Percentiles rank a stretch among this genome's conserved stretches.
phyloP scores from a whole-genome alignment of 306 rosid species.

The Amphicarpaea edgeworthii region DNA sequence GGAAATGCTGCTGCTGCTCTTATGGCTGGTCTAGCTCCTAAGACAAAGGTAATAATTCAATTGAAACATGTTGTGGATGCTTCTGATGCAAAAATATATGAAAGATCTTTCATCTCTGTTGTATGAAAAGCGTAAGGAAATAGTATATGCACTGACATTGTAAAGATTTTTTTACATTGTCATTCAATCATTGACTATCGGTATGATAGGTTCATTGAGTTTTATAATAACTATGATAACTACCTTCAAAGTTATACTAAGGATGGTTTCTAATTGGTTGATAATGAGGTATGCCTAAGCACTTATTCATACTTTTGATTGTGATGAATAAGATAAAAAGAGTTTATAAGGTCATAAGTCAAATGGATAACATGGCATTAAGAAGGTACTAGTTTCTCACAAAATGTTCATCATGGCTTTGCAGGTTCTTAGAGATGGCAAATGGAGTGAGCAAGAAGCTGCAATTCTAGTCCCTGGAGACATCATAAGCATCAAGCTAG shows the following conservation, averaged over 20 bases:
- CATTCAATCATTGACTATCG: background rate
- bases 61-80: slow-evolving; percentile 16
- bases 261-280: background rate
- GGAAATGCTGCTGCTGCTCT: slow-evolving; percentile 99
- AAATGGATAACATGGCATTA: background rate
- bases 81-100: background rate
- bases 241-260: background rate
- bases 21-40: slow-evolving; percentile 99
- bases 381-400: slow-evolving; percentile 7
- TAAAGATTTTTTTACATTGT: background rate
- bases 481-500: slow-evolving; percentile 87
- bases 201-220: background rate
- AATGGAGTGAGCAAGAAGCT: slow-evolving; percentile 93
- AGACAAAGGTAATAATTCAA: slow-evolving; percentile 77
- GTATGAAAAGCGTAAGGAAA: background rate
- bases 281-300: background rate
- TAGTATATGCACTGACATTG: background rate
- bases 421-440: slow-evolving; percentile 97
- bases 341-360: background rate
- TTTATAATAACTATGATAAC: background rate
- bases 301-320: background rate
- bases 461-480: slow-evolving; percentile 96
- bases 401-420: background rate
- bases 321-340: background rate
- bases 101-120: slow-evolving; percentile 4